Base-by-base conservation (phyloP, 2,329 filamentous ascomycete genomes). In the Fusarium sp. region DNA sequence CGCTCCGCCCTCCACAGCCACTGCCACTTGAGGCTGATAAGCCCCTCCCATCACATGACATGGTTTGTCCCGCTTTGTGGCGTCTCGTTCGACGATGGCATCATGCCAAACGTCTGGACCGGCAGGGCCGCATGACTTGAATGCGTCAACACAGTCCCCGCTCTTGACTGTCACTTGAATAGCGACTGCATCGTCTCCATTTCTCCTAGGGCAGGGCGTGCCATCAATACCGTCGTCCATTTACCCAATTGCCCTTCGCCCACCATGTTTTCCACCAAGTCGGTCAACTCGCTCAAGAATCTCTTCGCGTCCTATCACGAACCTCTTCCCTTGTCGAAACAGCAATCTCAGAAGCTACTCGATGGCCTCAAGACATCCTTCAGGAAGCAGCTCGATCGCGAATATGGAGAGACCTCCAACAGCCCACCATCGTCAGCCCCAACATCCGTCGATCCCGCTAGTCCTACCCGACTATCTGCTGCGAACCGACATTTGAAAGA, bases 311-410 rank as follows among this genome's bases (percentile, higher is more conserved):
- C 79, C 48, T 82, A 82, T 57, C 86, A 89, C 73, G 85, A 88
- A 50, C 87, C 87, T 7, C 77, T 86, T 2, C 83, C 86, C 2
- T 78, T 90, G 40, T 85, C 80, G 46, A 78, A 80, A 44, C 81
- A 82, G 58, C 85, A 89, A 60, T 86, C 86, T 28, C 83, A 87
- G 65, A 85, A 85, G 71, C 83, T 90, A 9, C 86, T 89, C 66
- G 82, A 88, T 57, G 82, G 84, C 36, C 82, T 90, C 54, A 90
- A 88, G 53, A 78, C 81, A 7, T 89, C 87, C 3, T 90, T 90
- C 74, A 84, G 88, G 54, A 83, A 83, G 58, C 85, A 88, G 31
- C 85, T 90, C n/a, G 87, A 89, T 71, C 82, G 79, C 44, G 87
- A 90, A 73, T 86, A 90, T 72, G 87, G 87, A 64, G 84, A 79